These are phyloP conservation scores for Lathyrus tuberosus DNA, from an alignment of 306 rosid species.

Conservation along the genomic window DNA sequence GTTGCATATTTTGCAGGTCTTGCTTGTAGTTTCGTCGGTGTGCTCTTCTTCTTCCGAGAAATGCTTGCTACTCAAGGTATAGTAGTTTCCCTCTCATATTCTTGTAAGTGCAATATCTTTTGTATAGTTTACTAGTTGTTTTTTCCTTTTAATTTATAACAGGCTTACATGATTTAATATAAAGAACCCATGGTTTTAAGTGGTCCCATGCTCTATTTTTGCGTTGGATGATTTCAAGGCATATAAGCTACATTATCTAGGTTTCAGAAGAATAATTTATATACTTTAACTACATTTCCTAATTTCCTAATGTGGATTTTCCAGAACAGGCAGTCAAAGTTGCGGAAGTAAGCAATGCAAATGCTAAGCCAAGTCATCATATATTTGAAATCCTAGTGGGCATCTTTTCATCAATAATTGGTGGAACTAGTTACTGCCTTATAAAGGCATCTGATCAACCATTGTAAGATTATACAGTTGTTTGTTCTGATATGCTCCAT, in stretches of 20 bases:
- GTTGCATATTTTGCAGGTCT: conserved; percentile 59
- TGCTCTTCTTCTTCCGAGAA: conserved; percentile 64
- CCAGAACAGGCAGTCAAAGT: conserved; percentile 60
- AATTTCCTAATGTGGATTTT: conserved; percentile 41
- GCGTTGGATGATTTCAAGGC: conserved; percentile 20
- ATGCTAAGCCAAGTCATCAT: conserved; percentile 48
- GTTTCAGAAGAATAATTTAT: conserved; percentile 18
- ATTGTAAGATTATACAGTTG: conserved; percentile 57
- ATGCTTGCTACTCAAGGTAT: conserved; percentile 68
- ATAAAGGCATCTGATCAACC: conserved; percentile 83
- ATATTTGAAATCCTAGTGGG: conserved; percentile 56
- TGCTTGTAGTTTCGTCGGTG: conserved; percentile 85
- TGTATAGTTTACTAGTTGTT: not conserved
- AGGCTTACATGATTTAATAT: conserved; percentile 14
- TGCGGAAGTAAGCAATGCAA: conserved; percentile 47
- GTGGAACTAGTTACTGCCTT: conserved; percentile 77
- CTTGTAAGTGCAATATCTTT: conserved; percentile 21
- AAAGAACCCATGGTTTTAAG: conserved; percentile 8
- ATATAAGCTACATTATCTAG: conserved; percentile 29
- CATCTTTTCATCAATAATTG: conserved; percentile 63
- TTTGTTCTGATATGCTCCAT: conserved; percentile 20
- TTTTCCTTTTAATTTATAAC: not conserved
- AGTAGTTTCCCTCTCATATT: conserved; percentile 25
- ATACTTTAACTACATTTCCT: conserved; percentile 37
- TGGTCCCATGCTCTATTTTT: not conserved